Base-by-base conservation (phyloP, 116 monocot genomes). In the Cymodocea nodosa region DNA sequence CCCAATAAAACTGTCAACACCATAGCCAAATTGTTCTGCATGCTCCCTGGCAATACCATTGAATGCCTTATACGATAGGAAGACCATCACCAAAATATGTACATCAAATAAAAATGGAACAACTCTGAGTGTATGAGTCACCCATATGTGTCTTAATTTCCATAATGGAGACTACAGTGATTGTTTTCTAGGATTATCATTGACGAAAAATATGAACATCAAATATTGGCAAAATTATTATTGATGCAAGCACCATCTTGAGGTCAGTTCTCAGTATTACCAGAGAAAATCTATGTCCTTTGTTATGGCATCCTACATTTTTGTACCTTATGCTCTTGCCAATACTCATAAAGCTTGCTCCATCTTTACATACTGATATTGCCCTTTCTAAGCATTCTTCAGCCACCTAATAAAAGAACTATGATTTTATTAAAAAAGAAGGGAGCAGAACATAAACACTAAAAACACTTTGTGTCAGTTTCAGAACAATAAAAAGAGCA, bases 341-440 rank as follows among this genome's bases (percentile, higher is more conserved):
- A 70, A 95, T 95, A 69, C 84, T 90, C 71, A 83, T 87, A 69
- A 83, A 95, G 67, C 68, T 73, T 59, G 78, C 83, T 70, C 95
- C 90, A 80, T 81, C 87, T 78, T 83, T 90, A 71, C 95, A 95
- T 22, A 85, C 59, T 63, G 90, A 73, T 74, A 90, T 95, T 50
- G 83, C 95, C 78, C 73, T 85, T 59, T 87, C 73, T 70, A 90
- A 56, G 79, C 95, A 95, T 70, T 95, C 95, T 72, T 95, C 87
- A 66, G 90, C 85, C 17, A 37, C 61, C 61, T 61, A 37, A 61
- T 15, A 61, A 36, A 30, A 23, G 35, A 61, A 61, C 17, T 0
- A 35, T 17, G 35, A 61, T 0, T 61, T 35, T 35, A 61, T 34
- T 35, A 35, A n/a, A 12, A 35, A 39, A 15, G 20, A 19, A 4